Evolutionary conservation across 768 basidiomycete species (phyloP).

Genomic region (Russula sp.): DNA sequence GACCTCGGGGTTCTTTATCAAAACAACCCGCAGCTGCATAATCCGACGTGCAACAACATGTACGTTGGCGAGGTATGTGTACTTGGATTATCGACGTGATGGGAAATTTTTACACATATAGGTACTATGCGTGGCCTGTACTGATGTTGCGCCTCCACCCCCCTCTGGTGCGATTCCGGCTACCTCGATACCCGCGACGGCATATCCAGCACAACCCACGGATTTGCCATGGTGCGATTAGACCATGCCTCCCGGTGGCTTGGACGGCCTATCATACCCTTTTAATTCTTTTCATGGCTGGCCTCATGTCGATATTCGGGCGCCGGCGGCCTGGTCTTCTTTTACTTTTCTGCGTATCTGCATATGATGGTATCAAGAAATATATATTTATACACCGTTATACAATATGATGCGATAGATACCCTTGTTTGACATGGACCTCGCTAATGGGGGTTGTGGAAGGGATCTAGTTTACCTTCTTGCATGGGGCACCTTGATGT

Average conservation of each 20-base stretch:
- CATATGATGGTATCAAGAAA: neutral
- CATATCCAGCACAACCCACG: slow-evolving; percentile 1
- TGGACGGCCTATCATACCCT: neutral
- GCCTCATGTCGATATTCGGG: neutral
- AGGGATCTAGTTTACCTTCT: neutral
- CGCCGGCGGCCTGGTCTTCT: slow-evolving; percentile 10
- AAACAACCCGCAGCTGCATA: slow-evolving; percentile 80
- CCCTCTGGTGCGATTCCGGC: neutral
- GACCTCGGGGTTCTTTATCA: slow-evolving; percentile 51
- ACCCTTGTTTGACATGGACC: neutral
- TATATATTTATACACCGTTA: neutral
- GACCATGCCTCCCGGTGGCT: too few species aligned
- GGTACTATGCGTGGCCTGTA: slow-evolving; percentile 13
- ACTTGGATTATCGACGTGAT: neutral
- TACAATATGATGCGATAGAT: neutral
- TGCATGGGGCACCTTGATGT: neutral
- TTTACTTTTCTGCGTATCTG: neutral
- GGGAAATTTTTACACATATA: neutral
- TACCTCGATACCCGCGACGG: neutral
- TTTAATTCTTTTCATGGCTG: neutral
- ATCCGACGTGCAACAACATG: slow-evolving; percentile 55
- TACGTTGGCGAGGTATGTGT: slow-evolving; percentile 69
- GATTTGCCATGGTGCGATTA: slow-evolving; percentile 20
- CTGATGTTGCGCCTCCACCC: neutral
- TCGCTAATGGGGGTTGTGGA: neutral